Percentiles rank a stretch among this genome's conserved stretches.
phyloP scores from a whole-genome alignment of 805 yeast species.

The Spathaspora sp. region DNA sequence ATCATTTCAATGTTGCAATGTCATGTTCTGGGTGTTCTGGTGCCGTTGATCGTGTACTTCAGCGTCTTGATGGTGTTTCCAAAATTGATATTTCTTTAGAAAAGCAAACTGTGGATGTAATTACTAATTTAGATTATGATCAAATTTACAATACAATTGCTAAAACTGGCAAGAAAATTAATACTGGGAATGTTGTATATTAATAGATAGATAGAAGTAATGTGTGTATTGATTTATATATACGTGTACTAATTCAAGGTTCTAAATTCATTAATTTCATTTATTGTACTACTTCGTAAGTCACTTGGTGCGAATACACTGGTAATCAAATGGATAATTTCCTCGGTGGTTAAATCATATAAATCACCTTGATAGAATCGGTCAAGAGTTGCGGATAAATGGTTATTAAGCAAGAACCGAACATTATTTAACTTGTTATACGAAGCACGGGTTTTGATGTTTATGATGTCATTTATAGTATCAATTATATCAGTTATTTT shows the following conservation, averaged over 20 bases:
- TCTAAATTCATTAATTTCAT: constrained; percentile 46
- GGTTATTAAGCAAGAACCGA: constrained; percentile 31
- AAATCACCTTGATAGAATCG: constrained; percentile 50
- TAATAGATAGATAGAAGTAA: constrained; percentile 12
- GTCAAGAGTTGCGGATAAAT: constrained; percentile 45
- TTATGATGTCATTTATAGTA: constrained; percentile 16
- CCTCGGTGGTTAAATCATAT: constrained; percentile 46
- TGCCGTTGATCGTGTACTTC: constrained; percentile 78
- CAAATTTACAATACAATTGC: constrained; percentile 75
- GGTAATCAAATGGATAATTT: constrained; percentile 37
- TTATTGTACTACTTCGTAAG: constrained; percentile 39
- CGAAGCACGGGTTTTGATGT: constrained; percentile 19
- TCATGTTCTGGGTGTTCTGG: constrained; percentile 83
- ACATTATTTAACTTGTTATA: constrained; percentile 27
- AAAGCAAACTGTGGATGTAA: constrained; percentile 77
- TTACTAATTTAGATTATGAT: constrained; percentile 63
- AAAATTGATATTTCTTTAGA: constrained; percentile 72
- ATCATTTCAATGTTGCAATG: constrained; percentile 82
- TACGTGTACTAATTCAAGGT: constrained; percentile 7
- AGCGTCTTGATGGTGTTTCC: constrained; percentile 69
- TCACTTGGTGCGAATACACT: constrained; percentile 47
- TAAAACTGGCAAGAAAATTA: constrained; percentile 87
- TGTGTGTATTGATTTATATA: neutral
- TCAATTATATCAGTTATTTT: constrained; percentile 26
- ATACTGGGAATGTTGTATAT: constrained; percentile 55